Percentiles rank a stretch among this genome's conserved stretches.
phyloP scores from a whole-genome alignment of 495 filamentous ascomycete species.

The Penicillium pancosmium region DNA sequence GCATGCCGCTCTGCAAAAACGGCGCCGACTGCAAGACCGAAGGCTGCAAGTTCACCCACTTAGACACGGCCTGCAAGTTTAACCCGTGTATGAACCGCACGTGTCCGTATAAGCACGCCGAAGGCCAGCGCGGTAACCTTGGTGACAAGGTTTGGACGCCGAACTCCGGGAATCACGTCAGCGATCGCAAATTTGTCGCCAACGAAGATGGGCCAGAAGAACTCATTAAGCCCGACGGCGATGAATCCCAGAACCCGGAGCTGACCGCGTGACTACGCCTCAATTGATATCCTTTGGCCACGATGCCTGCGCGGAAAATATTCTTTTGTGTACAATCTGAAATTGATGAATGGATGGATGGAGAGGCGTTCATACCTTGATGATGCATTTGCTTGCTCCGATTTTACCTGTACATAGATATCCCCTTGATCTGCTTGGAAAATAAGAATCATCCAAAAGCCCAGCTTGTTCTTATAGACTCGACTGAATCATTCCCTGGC shows the following conservation, averaged over 20 bases:
- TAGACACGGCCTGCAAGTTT: conserved; percentile 82
- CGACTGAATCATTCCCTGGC: neutral
- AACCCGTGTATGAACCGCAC: conserved; percentile 83
- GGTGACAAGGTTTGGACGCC: conserved; percentile 91
- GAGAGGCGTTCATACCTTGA: conserved; percentile 38
- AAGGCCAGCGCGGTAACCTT: conserved; percentile 80
- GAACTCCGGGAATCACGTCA: conserved; percentile 67
- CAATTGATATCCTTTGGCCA: conserved; percentile 11
- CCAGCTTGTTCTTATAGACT: neutral
- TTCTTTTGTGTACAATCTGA: conserved; percentile 36
- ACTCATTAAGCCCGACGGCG: conserved; percentile 69
- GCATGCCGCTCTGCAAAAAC: conserved; percentile 84
- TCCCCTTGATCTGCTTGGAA: conserved; percentile 17
- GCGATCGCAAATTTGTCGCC: conserved; percentile 90
- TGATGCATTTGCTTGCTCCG: conserved; percentile 34
- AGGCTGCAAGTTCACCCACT: conserved; percentile 89
- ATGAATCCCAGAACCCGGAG: conserved; percentile 39
- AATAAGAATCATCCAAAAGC: conserved; percentile 17
- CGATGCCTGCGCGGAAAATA: neutral
- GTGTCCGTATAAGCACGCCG: conserved; percentile 88
- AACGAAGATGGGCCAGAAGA: conserved; percentile 70
- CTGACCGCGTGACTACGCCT: conserved; percentile 41
- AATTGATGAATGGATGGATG: conserved; percentile 29
- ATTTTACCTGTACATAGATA: conserved; percentile 33
- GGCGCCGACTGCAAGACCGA: conserved; percentile 85